Percentiles rank a stretch among this genome's conserved stretches.
Evolutionary conservation across 345 rosid genomes (phyloP).

Genomic region (Euphorbia lathyris): DNA sequence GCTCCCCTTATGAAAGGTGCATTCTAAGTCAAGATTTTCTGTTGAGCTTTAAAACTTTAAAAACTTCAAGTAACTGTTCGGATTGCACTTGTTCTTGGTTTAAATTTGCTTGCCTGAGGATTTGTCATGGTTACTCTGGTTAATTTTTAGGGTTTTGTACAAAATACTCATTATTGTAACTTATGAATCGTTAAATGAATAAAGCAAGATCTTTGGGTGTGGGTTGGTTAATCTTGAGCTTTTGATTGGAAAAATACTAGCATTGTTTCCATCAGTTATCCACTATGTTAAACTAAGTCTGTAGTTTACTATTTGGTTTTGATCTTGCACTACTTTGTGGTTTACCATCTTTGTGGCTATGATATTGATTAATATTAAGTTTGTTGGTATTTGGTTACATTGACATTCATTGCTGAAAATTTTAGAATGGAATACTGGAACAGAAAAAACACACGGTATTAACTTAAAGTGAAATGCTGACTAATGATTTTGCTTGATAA

Average conservation of each 20-base stretch:
- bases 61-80: too few species aligned
- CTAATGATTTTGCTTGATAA: too few species aligned
- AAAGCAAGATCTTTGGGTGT: not conserved
- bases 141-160: not conserved
- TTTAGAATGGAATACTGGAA: too few species aligned
- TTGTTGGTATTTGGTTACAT: too few species aligned
- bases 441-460: too few species aligned
- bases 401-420: too few species aligned
- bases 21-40: too few species aligned
- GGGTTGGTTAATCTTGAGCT: not conserved
- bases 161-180: too few species aligned
- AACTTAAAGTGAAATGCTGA: too few species aligned
- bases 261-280: not conserved
- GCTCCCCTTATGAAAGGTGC: too few species aligned
- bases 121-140: not conserved
- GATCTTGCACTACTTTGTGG: not conserved
- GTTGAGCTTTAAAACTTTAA: too few species aligned
- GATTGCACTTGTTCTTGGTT: too few species aligned
- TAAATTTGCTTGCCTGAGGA: not conserved
- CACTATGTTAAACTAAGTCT: not conserved
- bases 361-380: not conserved
- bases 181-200: not conserved
- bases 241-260: not conserved
- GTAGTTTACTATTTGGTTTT: not conserved
- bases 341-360: not conserved